Conservation (phyloP, 176 grass and related monocot species). For the Eragrostis nindensis region DNA sequence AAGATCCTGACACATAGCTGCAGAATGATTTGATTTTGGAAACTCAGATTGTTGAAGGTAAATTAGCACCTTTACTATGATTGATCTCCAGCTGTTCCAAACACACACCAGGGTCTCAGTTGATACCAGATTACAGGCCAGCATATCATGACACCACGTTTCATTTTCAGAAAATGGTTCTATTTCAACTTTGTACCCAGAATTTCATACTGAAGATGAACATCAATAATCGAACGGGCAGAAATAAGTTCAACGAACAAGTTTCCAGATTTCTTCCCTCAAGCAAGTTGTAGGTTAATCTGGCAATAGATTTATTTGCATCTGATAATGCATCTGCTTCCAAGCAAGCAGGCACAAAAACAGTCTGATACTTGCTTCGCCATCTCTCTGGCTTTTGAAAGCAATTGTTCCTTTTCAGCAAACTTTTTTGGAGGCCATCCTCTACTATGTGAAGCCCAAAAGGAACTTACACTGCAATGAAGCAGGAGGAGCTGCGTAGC, state of each 20-base stretch:
- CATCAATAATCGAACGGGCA: slow-evolving; percentile 61
- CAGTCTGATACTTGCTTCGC: slow-evolving; percentile 40
- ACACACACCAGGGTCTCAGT: slow-evolving; percentile 46
- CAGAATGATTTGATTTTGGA: slow-evolving; percentile 10
- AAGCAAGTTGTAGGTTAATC: slow-evolving; percentile 42
- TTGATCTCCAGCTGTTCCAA: slow-evolving; percentile 63
- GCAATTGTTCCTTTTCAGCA: slow-evolving; percentile 48
- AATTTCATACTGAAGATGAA: slow-evolving; percentile 43
- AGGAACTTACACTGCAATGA: slow-evolving; percentile 46
- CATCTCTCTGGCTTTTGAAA: slow-evolving; percentile 58
- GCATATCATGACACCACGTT: slow-evolving; percentile 28
- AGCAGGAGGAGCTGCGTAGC: slow-evolving; percentile 58
- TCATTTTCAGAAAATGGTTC: slow-evolving; percentile 32
- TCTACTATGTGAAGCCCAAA: slow-evolving; percentile 61
- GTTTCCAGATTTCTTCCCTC: slow-evolving; percentile 40
- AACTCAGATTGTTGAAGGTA: slow-evolving; percentile 20
- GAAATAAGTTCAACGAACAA: slow-evolving; percentile 52
- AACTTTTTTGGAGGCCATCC: slow-evolving; percentile 72
- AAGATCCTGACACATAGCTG: slow-evolving; percentile 49
- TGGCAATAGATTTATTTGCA: slow-evolving; percentile 36
- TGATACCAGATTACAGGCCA: slow-evolving; percentile 44
- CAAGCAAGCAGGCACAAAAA: slow-evolving; percentile 51
- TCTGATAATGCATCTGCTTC: slow-evolving; percentile 59
- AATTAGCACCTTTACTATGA: slow-evolving; percentile 38
- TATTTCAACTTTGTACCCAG: slow-evolving; percentile 40